Base-by-base conservation (phyloP, 352 stramenopile species). In the Pythium grandisporangium region DNA sequence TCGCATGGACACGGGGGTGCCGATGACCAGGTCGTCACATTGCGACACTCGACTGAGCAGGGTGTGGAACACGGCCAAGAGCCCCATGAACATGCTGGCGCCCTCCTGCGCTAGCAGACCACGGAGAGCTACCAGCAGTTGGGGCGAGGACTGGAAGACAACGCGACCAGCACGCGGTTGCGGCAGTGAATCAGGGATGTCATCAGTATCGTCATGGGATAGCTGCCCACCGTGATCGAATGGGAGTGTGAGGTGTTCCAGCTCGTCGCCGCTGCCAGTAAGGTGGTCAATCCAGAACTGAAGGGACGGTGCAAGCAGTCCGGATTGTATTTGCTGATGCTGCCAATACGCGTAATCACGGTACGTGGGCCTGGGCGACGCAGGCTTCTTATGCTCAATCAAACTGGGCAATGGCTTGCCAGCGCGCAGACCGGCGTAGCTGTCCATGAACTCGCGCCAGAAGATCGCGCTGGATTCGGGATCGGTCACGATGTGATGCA, bases 401-500 rank as follows among this genome's bases (percentile, higher is more conserved):
- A n/a, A n/a, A n/a, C n/a, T n/a, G n/a, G n/a, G n/a, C n/a, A n/a
- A n/a, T n/a, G n/a, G n/a, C n/a, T n/a, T n/a, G 30, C 17, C 30
- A 19, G 6, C 35, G 14, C 12, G 25, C n/a, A 47, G 45, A 10
- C 21, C 37, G 0, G 24, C 2, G 27, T 83, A 77, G 4, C 59
- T 30, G 2, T 45, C 16, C 4, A 39, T 30, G 5, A 79, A 61
- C 26, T 75, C 66, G 11, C 30, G 27, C 70, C 70, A 83, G 30
- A 79, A 66, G 5, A 83, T 37, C 10, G 54, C 37, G 16, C 58
- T 69, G 7, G 64, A 79, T 20, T 61, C 53, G 23, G 61, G 54
- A 40, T 78, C 66, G 0, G 66, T 78, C n/a, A 58, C 66, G 16
- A 78, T 83, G 32, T 79, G 66, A 10, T 83, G 70, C 33, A 77